phyloP scores from a whole-genome alignment of 768 basidiomycete genomes.

The Amanita muscaria region DNA sequence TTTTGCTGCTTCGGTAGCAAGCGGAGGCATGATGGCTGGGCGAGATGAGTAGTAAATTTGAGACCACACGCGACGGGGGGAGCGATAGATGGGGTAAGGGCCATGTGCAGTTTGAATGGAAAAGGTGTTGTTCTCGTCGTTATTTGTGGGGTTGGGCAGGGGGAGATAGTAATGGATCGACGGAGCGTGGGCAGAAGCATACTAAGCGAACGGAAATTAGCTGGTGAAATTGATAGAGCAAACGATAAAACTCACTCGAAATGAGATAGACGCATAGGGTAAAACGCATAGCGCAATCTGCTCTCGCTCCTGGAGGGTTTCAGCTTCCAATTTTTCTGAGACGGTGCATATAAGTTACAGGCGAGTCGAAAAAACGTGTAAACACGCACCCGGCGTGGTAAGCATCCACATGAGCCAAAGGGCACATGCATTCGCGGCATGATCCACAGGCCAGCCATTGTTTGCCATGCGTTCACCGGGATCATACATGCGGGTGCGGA shows the following conservation, averaged over 20 bases:
- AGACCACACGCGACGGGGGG: conserved; percentile 15
- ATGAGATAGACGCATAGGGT: conserved; percentile 34
- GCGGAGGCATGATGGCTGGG: conserved; percentile 28
- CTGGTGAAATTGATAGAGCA: conserved; percentile 6
- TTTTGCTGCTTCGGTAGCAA: conserved; percentile 48
- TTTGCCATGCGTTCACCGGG: conserved; percentile 19
- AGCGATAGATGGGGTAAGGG: conserved; percentile 36
- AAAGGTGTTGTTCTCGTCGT: conserved; percentile 10
- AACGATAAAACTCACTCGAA: conserved; percentile 28
- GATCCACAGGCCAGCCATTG: conserved; percentile 54
- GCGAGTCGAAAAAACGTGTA: neutral
- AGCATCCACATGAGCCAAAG: conserved; percentile 62
- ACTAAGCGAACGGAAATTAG: conserved; percentile 24
- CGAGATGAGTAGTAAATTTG: conserved; percentile 23
- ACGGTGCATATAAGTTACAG: conserved; percentile 1
- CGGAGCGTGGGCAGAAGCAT: conserved; percentile 50
- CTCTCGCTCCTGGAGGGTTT: conserved; percentile 19
- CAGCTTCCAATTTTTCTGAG: conserved; percentile 20
- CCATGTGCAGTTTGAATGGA: conserved; percentile 32
- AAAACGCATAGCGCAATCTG: conserved; percentile 21
- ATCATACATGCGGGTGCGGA: conserved; percentile 37
- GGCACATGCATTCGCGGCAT: conserved; percentile 37
- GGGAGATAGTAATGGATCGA: conserved; percentile 54
- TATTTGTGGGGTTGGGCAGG: conserved; percentile 18
- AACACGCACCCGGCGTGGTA: conserved; percentile 26